A percentile compares a stretch with the other conserved stretches of the same genome.
phyloP scores from a whole-genome alignment of 257 asterid species.

The Lithospermum erythrorhizon region DNA sequence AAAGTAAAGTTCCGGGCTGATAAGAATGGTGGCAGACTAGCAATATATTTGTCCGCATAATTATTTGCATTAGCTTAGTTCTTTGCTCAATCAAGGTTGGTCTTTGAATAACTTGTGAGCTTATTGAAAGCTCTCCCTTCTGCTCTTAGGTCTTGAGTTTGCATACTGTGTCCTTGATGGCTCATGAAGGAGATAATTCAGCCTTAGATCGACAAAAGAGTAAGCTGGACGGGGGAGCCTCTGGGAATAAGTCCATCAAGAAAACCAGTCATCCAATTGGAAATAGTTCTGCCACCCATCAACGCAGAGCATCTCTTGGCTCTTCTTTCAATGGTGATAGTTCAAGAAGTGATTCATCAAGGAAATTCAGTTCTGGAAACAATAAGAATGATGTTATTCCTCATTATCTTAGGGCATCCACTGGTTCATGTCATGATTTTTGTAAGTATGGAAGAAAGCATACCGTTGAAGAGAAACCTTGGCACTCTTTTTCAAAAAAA shows the following conservation, averaged over 20 bases:
- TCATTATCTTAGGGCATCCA: constrained; percentile 70
- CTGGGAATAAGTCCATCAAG: constrained; percentile 7
- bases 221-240: constrained; percentile 12
- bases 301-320: constrained; percentile 28
- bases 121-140: constrained; percentile 5
- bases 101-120: too few relatives aligned
- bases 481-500: constrained; percentile 35
- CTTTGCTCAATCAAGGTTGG: not conserved
- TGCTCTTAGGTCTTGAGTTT: constrained; percentile 18
- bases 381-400: constrained; percentile 32
- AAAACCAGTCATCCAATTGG: constrained; percentile 7
- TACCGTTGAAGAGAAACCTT: constrained; percentile 34
- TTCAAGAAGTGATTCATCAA: constrained; percentile 31
- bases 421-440: constrained; percentile 85
- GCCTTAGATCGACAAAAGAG: constrained; percentile 15
- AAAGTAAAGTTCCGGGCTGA: too few relatives aligned
- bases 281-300: constrained; percentile 1
- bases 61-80: not conserved
- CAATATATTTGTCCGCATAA: not conserved
- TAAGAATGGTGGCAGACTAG: too few relatives aligned
- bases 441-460: constrained; percentile 60
- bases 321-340: constrained; percentile 20
- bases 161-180: constrained; percentile 30
- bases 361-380: constrained; percentile 21
- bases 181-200: constrained; percentile 28